A percentile compares a stretch with the other conserved stretches of the same genome.
Conservation (phyloP, 768 basidiomycete genomes). For the Boletus subparvulus region DNA sequence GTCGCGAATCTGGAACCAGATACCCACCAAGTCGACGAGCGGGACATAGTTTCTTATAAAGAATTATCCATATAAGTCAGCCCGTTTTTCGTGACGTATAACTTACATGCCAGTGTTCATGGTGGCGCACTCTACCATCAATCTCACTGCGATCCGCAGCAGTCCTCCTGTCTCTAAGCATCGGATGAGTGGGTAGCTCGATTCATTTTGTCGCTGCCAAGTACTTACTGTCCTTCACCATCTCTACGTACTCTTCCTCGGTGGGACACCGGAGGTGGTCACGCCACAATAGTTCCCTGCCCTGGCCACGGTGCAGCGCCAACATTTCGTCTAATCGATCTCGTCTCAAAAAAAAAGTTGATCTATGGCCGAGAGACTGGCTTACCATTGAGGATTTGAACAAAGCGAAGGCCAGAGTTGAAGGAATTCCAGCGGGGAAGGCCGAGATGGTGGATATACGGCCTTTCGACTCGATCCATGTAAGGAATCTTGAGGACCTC, state of each 20-base stretch:
- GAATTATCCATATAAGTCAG: neutral
- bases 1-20: conserved; percentile 60
- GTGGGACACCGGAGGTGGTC: conserved; percentile 88
- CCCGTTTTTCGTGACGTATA: too few species aligned
- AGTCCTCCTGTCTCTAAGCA: conserved; percentile 88
- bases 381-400: conserved; percentile 74
- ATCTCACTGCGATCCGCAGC: conserved; percentile 84
- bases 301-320: conserved; percentile 90
- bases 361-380: neutral
- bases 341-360: neutral
- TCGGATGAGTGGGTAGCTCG: neutral
- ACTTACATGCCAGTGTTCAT: conserved; percentile 58
- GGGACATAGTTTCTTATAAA: conserved; percentile 50
- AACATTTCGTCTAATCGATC: conserved; percentile 58
- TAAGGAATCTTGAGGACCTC: conserved; percentile 54
- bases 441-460: conserved; percentile 40
- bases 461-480: conserved; percentile 6
- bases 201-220: neutral
- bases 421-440: neutral
- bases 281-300: conserved; percentile 90
- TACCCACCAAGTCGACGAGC: conserved; percentile 54
- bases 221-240: conserved; percentile 90
- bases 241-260: conserved; percentile 90
- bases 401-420: conserved; percentile 46
- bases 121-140: conserved; percentile 89